These are phyloP conservation scores for Nyctanthes arbortristis DNA, from an alignment of 257 asterid genomes.

Conservation along the genomic window DNA sequence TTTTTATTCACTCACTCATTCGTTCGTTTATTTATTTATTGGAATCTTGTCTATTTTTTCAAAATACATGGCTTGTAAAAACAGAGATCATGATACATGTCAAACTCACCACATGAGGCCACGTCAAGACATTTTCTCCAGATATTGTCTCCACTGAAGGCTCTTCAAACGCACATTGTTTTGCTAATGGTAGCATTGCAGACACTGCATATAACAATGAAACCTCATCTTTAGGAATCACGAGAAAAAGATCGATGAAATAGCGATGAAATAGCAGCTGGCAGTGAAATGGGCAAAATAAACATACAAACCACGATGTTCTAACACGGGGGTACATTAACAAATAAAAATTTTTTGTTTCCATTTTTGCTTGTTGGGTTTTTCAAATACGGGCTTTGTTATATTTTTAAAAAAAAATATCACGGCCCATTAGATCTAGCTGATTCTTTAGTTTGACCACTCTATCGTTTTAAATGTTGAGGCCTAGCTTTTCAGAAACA, in stretches of 20 bases:
- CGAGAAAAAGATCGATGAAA: conserved; percentile 9
- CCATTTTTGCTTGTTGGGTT: no score
- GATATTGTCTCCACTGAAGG: conserved; percentile 89
- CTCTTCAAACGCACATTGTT: conserved; percentile 99
- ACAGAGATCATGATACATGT: conserved; percentile 11
- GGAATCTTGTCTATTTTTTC: not conserved
- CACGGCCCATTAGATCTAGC: no score
- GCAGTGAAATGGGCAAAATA: not conserved
- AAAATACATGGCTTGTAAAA: conserved; percentile 9
- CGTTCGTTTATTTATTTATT: not conserved
- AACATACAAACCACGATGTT: no score
- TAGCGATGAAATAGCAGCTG: conserved; percentile 4
- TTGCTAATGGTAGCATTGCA: conserved; percentile 87
- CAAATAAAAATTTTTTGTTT: no score
- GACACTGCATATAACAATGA: conserved; percentile 65
- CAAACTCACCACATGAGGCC: conserved; percentile 94
- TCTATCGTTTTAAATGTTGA: no score
- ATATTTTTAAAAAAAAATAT: no score
- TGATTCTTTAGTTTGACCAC: no score
- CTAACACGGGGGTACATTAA: no score
- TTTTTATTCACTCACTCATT: no score
- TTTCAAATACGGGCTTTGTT: no score
- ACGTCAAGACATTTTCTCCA: conserved; percentile 88
- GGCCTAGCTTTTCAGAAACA: no score
- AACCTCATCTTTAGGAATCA: conserved; percentile 23